Evolutionary conservation across 2,329 filamentous ascomycete species (phyloP), one percentile per base, ranked within the genome.

Genomic region (Pseudofabraea citricarpa): DNA sequence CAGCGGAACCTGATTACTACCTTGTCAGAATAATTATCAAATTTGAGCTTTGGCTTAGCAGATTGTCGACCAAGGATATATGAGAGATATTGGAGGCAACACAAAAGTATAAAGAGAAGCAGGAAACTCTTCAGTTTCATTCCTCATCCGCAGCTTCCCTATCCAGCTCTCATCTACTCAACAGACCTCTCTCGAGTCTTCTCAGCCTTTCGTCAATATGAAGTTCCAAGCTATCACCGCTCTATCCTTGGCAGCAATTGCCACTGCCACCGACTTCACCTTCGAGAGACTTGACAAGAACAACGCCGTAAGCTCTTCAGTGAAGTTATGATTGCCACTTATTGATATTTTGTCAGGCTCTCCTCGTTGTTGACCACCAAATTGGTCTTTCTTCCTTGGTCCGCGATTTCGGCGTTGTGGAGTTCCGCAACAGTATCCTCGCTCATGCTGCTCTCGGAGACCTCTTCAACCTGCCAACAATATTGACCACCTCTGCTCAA

Each of bases 401-500:
- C 27, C 75, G 82, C 29, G 86, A 90, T 64, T 87, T 75, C 57
- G 74, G 83, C 44, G 67, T 79, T 10, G 77, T 73, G 8, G 71
- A 83, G 26, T 90, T 78, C 70, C 73, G 75, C 48, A 76, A 83
- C 59, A 78, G 78, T 61, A 79, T 88, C 50, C 65, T 86, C 32
- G 84, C 80, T 1, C 85, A 88, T 52, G 75, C 83, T 15, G 75
- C 75, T 5, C 60, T 88, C 2, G 84, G 77, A 44, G 75, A 81
- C 42, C 64, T 80, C 43, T 90, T 89, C 56, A 65, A 81, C 55
- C 60, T 87, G 3, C 85, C 86, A 5, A 77, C 83, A 5, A 70
- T 90, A 46, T 62, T 90, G 68, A 85, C 82, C 8, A 85, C 80
- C 5, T 88, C 83, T 6, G 80, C 83, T 4, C 74, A 88, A 54